Evolutionary conservation across 352 stramenopile genomes (phyloP), one percentile per base, ranked within the genome.

Genomic region (Phytophthora syringae): DNA sequence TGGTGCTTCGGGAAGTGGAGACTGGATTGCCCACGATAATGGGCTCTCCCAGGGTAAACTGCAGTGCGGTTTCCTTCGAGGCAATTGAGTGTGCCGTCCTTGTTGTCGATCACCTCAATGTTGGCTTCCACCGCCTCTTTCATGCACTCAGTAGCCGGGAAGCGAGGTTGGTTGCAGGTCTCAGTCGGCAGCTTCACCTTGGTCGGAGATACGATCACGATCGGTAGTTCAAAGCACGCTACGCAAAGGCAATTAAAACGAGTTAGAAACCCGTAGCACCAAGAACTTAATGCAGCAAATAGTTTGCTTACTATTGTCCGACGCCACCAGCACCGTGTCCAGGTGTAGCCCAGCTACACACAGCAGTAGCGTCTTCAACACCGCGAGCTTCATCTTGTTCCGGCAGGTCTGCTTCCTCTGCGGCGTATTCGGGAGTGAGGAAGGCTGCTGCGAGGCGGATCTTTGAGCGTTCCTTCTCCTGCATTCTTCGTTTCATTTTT

Each of bases 21-120:
- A 49, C 79, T 88, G 15, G 79, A 84, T 57, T 90, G 77, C 7
- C 81, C 81, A 10, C 81, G 81, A 54, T 85, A 90, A 60, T 86
- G 77, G 58, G 70, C 77, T 27, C 61, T 79, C 10, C 56, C 66
- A 4, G 53, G 43, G 51, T 88, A 81, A n/a, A 76, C 49, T 1
- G 67, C 50, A 2, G 70, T 80, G 21, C 65, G 70, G 16, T 58
- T 67, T 7, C 57, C 66, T 3, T 55, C 39, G n/a, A 87, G 22
- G 28, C 81, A 90, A 45, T 86, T 90, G 2, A 78, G 53, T 2
- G 60, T 68, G 21, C 74, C 73, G 5, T 79, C 55, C 7, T 32
- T 42, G 28, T 88, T 75, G 59, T 90, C 78, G 34, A 90, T 70
- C 18, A 88, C 79, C 36, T 86, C 76, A 20, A 90, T 71, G 11